Base-by-base conservation (phyloP, 2,329 filamentous ascomycete species). In the Colletotrichum sansevieriae region DNA sequence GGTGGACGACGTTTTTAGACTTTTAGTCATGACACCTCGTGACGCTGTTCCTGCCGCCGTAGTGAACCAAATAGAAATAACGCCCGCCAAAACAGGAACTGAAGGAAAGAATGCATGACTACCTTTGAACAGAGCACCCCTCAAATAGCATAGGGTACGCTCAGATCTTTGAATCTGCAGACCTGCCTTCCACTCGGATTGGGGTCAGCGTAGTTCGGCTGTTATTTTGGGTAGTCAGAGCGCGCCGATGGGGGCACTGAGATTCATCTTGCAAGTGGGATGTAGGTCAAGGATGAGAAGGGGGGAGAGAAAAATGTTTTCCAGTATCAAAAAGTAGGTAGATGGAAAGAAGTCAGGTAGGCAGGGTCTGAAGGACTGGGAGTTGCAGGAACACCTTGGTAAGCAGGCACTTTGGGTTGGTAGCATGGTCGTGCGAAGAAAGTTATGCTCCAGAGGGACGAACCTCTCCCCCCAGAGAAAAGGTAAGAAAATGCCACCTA, bases 61-160 rank as follows among this genome's bases (percentile, higher is more conserved):
- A 25, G 11, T 47, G 44, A 22, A 7, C 10, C 15, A 47, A 29
- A n/a, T 18, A 10, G 29, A 54, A 54, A 55, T n/a, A 52, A 35
- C 0, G 18, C 33, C 18, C 35, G 52, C 18, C 52, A 15, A 25
- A 55, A 55, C 52, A 55, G 18, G 35, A 25, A 55, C 35, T 10
- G 52, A 55, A 55, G 52, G 52, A 55, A 55, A 41, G 18, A 55
- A 41, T 33, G 10, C 6, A n/a, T n/a, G 43, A 4, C 43, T 46
- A 25, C 25, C 25, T 25, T 5, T 7, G n/a, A 46, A 46, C 8
- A n/a, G 3, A 15, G 20, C 8, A n/a, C 12, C 43, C 18, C 6
- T 20, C 43, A 18, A 10, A n/a, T 46, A 39, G 43, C 43, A 46
- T 46, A 3, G n/a, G n/a, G n/a, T 29, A 29, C 29, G 29, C 29